Conservation (phyloP, 371 early-diverging fungal species). For the Mucor velutinosus region DNA sequence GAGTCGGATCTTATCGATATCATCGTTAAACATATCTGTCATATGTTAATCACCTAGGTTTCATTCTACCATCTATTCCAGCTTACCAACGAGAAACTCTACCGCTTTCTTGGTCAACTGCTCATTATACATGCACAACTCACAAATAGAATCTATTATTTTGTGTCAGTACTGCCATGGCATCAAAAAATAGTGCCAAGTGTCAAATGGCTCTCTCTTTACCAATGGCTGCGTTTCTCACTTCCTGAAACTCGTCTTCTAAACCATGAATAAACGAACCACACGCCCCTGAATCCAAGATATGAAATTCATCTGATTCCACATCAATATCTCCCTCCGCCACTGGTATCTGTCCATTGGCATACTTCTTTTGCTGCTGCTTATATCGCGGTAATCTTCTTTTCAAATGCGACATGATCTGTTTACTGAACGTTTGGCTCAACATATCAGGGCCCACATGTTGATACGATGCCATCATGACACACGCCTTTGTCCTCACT, state of each 20-base stretch:
- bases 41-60: neutral
- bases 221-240: slow-evolving; percentile 84
- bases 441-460: slow-evolving; percentile 60
- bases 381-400: slow-evolving; percentile 23
- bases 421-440: slow-evolving; percentile 76
- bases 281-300: slow-evolving; percentile 75
- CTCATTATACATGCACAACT: slow-evolving; percentile 66
- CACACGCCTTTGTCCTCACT: slow-evolving; percentile 72
- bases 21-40: slow-evolving; percentile 93
- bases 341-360: slow-evolving; percentile 45
- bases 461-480: slow-evolving; percentile 65
- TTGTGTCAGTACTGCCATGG: neutral
- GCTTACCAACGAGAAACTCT: slow-evolving; percentile 75
- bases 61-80: neutral
- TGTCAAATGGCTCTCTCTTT: neutral
- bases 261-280: slow-evolving; percentile 93
- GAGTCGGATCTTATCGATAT: slow-evolving; percentile 80
- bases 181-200: no score
- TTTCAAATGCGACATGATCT: slow-evolving; percentile 69
- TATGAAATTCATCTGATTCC: slow-evolving; percentile 61
- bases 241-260: slow-evolving; percentile 90
- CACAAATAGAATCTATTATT: slow-evolving; percentile 73
- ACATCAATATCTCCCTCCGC: slow-evolving; percentile 73
- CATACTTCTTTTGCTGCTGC: slow-evolving; percentile 25
- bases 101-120: slow-evolving; percentile 68